Base-by-base conservation (phyloP, 2,329 filamentous ascomycete genomes). In the Alternaria sp. region DNA sequence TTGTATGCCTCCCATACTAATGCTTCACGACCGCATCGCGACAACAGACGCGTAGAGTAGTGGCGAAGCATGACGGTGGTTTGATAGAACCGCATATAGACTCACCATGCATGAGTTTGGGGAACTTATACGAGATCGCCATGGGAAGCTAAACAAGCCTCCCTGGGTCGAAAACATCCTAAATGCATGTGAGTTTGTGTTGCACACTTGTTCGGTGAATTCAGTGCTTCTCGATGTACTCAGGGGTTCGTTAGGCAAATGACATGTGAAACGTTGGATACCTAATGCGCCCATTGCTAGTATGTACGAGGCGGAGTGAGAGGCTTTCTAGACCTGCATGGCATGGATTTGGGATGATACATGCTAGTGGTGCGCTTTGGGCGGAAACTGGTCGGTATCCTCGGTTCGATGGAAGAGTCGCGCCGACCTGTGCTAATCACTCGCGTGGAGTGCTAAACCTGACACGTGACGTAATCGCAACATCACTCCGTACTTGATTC, bases 241-340 rank as follows among this genome's bases (percentile, higher is more conserved):
- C 30, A 49, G 46, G 30, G 46, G 46, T 49, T 22, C 30, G 4
- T n/a, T 34, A 9, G 20, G 20, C 30, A 30, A 10, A 10, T 25
- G n/a, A 16, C 32, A 49, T 49, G 30, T 49, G 46, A 49, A 49
- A 25, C 46, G 30, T 36, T 32, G 46, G 12, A 34, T 6, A 12
- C 8, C 28, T 30, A 30, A 30, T n/a, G 3, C 20, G 45, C 46
- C 30, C 30, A 10, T 49, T 49, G 9, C 12, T 49, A 28, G 46
- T 10, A 32, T 34, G 34, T 49, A 49, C 46, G 46, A 49, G 46
- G 46, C 46, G 16, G 46, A 49, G 20, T 49, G 14, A 34, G 30
- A 49, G 46, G 46, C 46, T 49, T 49, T 36, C 46, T 25, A 20
- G 46, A 34, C 46, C 30, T 49, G 12, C 46, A 49, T 49, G 18